These are phyloP conservation scores for Solanum lignicaule DNA, from an alignment of 257 asterid genomes.

Conservation along the genomic window DNA sequence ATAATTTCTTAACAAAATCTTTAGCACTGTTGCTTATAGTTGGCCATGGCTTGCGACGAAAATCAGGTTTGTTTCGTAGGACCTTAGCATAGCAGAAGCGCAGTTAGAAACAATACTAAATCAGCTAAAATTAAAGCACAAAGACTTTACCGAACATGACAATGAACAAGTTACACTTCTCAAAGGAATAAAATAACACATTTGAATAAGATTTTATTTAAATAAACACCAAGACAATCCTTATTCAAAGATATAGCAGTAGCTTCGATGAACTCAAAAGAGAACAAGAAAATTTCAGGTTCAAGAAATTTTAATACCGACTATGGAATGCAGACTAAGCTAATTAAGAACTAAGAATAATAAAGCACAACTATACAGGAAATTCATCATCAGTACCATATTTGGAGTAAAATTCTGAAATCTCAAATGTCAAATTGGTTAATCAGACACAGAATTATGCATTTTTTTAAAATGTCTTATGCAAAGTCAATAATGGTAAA, in stretches of 20 bases:
- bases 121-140: neutral
- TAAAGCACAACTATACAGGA: neutral
- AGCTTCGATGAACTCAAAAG: neutral
- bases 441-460: neutral
- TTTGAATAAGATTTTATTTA: neutral
- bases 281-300: neutral
- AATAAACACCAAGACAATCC: neutral
- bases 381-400: neutral
- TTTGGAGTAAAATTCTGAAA: neutral
- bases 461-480: neutral
- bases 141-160: neutral
- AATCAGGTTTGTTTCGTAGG: constrained; percentile 75
- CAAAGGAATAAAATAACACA: neutral
- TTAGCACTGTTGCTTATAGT: constrained; percentile 66
- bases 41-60: constrained; percentile 83
- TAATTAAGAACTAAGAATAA: neutral
- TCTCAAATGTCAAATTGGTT: neutral
- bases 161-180: neutral
- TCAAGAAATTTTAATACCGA: neutral
- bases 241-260: neutral
- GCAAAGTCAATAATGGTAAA: neutral
- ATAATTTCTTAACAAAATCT: constrained; percentile 70
- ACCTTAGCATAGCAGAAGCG: constrained; percentile 19
- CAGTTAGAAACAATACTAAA: neutral
- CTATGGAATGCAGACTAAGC: neutral